phyloP scores from a whole-genome alignment of 768 basidiomycete genomes.

The Boletus pseudopeckii region DNA sequence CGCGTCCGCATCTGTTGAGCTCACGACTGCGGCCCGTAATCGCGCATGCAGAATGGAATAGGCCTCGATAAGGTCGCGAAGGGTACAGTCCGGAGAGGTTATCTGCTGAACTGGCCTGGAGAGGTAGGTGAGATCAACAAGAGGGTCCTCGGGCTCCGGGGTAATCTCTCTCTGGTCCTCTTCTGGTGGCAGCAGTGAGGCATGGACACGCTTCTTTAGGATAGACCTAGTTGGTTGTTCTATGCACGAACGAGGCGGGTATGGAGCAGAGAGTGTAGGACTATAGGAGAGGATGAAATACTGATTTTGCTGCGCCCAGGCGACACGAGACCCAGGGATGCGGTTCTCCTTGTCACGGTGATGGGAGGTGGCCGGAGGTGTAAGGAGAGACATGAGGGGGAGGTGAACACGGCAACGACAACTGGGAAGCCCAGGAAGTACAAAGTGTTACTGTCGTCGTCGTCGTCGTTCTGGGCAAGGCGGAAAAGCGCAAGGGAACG shows the following conservation, averaged over 20 bases:
- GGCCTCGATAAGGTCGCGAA: conserved; percentile 65
- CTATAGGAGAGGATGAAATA: conserved; percentile 40
- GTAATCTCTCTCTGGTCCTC: conserved; percentile 57
- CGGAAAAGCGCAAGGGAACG: background rate
- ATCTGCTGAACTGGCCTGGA: conserved; percentile 62
- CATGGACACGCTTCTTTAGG: conserved; percentile 50
- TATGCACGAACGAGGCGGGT: conserved; percentile 35
- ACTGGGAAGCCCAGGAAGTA: background rate
- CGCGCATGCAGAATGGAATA: conserved; percentile 70
- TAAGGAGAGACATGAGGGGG: conserved; percentile 46
- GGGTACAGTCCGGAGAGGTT: conserved; percentile 43
- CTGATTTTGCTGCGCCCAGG: conserved; percentile 51
- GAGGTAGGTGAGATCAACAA: conserved; percentile 61
- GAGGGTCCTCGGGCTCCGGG: conserved; percentile 72
- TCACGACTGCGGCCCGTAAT: conserved; percentile 44
- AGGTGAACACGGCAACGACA: conserved; percentile 12
- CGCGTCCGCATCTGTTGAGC: conserved; percentile 50
- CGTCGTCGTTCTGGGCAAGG: conserved; percentile 14
- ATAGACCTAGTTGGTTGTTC: conserved; percentile 61
- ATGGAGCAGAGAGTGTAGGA: conserved; percentile 21
- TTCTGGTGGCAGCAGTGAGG: conserved; percentile 37
- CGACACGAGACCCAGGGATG: conserved; percentile 40
- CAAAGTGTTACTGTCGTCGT: conserved; percentile 9
- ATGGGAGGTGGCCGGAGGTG: conserved; percentile 59
- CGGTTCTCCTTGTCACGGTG: conserved; percentile 55